Conservation (phyloP, 2,329 filamentous ascomycete genomes). For the Dothideomycetes sp. region DNA sequence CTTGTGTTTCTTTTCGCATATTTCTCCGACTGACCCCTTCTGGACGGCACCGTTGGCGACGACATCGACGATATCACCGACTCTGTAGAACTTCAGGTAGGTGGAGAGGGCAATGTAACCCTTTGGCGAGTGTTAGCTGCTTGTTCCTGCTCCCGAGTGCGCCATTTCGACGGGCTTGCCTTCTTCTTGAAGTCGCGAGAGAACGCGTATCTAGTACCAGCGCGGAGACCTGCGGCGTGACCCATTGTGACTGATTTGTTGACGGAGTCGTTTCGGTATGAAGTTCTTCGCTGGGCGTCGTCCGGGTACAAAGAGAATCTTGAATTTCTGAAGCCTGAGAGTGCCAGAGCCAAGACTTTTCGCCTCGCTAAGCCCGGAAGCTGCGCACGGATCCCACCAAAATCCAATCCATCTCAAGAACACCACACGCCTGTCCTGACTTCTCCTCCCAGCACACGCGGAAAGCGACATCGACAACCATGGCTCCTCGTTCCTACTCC, state of each 20-base stretch:
- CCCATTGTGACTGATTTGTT: conserved; percentile 33
- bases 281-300: conserved; percentile 3
- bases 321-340: too few relatives aligned
- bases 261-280: conserved; percentile 3
- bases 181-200: conserved; percentile 79
- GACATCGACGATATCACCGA: conserved; percentile 98
- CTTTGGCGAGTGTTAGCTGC: conserved; percentile 34
- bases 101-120: conserved; percentile 88
- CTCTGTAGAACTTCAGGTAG: conserved; percentile 92
- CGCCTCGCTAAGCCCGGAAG: too few relatives aligned
- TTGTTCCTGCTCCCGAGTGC: neutral
- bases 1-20: neutral
- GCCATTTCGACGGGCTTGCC: conserved; percentile 6
- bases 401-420: neutral
- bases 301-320: conserved; percentile 5
- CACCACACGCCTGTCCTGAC: too few relatives aligned
- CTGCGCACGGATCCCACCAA: neutral
- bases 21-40: conserved; percentile 64
- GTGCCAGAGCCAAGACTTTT: neutral
- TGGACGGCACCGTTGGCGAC: conserved; percentile 97
- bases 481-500: conserved; percentile 63
- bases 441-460: neutral
- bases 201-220: conserved; percentile 53
- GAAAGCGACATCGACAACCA: conserved; percentile 17
- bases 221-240: conserved; percentile 38